These are phyloP conservation scores for Phaeosphaeriaceae sp. DNA, from an alignment of 2,329 filamentous ascomycete genomes.

Conservation along the genomic window DNA sequence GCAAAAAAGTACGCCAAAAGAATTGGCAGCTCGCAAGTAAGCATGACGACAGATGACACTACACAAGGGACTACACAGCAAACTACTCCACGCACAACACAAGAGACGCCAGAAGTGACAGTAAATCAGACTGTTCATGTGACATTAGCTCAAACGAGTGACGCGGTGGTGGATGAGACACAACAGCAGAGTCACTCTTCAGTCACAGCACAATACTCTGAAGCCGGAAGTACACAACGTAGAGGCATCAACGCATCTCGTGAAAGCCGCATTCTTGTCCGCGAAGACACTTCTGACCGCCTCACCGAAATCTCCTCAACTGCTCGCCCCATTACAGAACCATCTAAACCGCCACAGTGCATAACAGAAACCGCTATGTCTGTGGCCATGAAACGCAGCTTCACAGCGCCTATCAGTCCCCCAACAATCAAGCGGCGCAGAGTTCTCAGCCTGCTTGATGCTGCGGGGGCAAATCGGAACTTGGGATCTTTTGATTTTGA, in stretches of 20 bases:
- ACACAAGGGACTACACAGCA: conserved; percentile 30
- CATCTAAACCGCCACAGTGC: not conserved
- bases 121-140: not conserved
- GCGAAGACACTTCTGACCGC: conserved; percentile 26
- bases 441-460: conserved; percentile 16
- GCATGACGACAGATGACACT: conserved; percentile 23
- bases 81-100: conserved; percentile 20
- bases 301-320: not conserved
- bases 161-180: conserved; percentile 25
- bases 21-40: conserved; percentile 20
- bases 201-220: conserved; percentile 17
- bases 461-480: conserved; percentile 12
- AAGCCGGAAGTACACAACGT: conserved; percentile 26
- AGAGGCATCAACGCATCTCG: conserved; percentile 25
- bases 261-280: conserved; percentile 23
- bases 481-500: conserved; percentile 23
- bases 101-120: conserved; percentile 4
- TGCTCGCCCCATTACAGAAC: not conserved
- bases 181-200: conserved; percentile 19
- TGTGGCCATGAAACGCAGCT: conserved; percentile 10
- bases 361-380: not conserved
- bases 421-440: conserved; percentile 27
- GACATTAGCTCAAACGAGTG: not conserved
- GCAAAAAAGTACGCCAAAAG: conserved; percentile 27
- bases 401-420: conserved; percentile 20